These are phyloP conservation scores for Piper longum DNA, from an alignment of 164 flowering plant species.

Conservation along the genomic window DNA sequence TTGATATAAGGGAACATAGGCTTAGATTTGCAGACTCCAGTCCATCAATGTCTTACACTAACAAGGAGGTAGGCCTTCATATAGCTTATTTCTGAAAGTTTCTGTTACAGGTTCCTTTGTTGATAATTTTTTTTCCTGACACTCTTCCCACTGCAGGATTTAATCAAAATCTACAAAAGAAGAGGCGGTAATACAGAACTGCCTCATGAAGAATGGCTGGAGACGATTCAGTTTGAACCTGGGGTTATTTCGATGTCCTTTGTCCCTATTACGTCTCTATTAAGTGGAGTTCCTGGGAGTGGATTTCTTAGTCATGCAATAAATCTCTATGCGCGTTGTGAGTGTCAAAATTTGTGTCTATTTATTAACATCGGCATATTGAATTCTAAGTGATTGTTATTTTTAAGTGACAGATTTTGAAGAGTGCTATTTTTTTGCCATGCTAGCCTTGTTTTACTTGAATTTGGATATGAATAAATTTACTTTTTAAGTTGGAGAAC, in stretches of 20 bases:
- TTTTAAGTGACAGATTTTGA: too few species aligned
- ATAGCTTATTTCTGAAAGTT: not conserved
- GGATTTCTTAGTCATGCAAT: constrained; percentile 98
- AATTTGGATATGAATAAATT: too few species aligned
- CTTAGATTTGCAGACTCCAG: constrained; percentile 57
- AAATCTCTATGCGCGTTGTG: constrained; percentile 85
- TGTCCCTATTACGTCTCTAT: constrained; percentile 80
- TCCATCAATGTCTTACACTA: constrained; percentile 51
- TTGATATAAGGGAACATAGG: constrained; percentile 48
- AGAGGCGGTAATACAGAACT: constrained; percentile 69
- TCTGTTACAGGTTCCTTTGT: constrained; percentile 1
- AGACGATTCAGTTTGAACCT: constrained; percentile 63
- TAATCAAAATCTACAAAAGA: constrained; percentile 45
- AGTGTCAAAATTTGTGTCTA: constrained; percentile 17
- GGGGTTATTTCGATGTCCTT: constrained; percentile 91
- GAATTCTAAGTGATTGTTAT: not conserved
- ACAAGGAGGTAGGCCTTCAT: constrained; percentile 46
- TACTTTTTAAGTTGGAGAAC: not conserved
- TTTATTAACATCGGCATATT: not conserved
- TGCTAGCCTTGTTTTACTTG: too few species aligned
- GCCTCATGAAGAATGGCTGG: constrained; percentile 65
- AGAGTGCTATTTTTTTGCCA: too few species aligned
- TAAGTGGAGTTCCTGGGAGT: constrained; percentile 85
- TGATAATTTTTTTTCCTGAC: not conserved
- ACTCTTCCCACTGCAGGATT: constrained; percentile 33